Base-by-base conservation (phyloP, 2,329 filamentous ascomycete species). In the Cordyceps tenuipes region DNA sequence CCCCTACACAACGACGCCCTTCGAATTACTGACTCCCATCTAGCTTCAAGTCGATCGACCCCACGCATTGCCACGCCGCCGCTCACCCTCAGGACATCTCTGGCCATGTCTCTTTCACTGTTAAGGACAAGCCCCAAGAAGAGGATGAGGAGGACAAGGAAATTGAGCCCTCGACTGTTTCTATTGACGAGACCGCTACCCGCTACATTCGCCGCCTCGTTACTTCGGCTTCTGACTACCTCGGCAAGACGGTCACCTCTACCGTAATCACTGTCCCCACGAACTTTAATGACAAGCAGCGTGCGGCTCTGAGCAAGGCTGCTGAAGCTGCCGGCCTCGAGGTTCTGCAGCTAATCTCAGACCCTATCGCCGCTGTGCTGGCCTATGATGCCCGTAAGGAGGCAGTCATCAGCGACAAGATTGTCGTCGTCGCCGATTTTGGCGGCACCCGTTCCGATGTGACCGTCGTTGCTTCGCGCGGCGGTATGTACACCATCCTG, bases 401-500 rank as follows among this genome's bases (percentile, higher is more conserved):
- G 67, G 83, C 86, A 41, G 79, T 84, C 66, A 73, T 89, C 54
- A 78, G 86, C 66, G 94, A 99, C 80, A 97, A 97, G 83, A 85
- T 89, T 64, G 78, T 96, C 60, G 87, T 97, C 5, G 91, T 99
- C 23, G 91, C 90, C 62, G 94, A 99, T 70, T 81, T 99, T 51
- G 94, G 94, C 69, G 93, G 91, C 66, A 97, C 90, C 57, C 87
- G 93, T 67, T 95, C 91, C 29, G 94, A 99, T 72, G 88, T 96
- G 60, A 85, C 93, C 48, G 89, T 99, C 54, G 79, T 99, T 65
- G 90, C 92, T 64, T 96, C 90, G 69, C 86, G 93, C 73, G 91
- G 91, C 64, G 94, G 94, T 71, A 93, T 97, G 80, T 97, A 97
- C 82, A 97, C 91, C 62, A 86, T 97, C 68, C 82, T 99, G 61